Evolutionary conservation across 2,329 filamentous ascomycete species (phyloP).

Genomic region (Didymella segeticola): DNA sequence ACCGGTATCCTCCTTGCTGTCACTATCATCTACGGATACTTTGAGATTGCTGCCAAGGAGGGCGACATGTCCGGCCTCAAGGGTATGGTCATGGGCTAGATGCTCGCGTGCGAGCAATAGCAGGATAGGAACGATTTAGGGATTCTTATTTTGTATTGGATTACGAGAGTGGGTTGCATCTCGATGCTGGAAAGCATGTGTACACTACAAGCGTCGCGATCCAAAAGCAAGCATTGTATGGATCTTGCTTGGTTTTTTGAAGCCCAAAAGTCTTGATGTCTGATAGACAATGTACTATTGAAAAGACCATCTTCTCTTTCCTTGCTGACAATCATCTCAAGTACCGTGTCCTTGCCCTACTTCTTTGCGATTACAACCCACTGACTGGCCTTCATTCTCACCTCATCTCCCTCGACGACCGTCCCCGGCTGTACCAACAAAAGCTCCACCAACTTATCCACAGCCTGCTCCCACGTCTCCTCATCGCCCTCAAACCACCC

Average conservation of each 20-base stretch:
- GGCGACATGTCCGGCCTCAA: conserved; percentile 85
- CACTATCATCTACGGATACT: conserved; percentile 99
- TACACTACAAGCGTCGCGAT: conserved; percentile 20
- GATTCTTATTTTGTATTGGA: conserved; percentile 17
- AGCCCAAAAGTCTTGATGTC: conserved; percentile 18
- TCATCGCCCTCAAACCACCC: conserved; percentile 36
- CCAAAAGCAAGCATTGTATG: conserved; percentile 16
- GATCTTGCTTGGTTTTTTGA: conserved; percentile 7
- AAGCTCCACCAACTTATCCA: conserved; percentile 29
- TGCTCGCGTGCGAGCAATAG: conserved; percentile 2
- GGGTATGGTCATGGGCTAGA: conserved; percentile 66
- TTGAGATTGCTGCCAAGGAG: conserved; percentile 98
- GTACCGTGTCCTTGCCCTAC: neutral
- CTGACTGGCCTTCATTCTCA: conserved; percentile 39
- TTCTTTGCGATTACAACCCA: conserved; percentile 40
- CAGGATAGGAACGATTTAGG: neutral
- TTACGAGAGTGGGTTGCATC: conserved; percentile 11
- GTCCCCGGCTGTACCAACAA: conserved; percentile 28
- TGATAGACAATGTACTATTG: conserved; percentile 20
- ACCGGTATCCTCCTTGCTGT: conserved; percentile 98
- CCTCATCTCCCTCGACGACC: conserved; percentile 29
- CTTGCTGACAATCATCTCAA: neutral
- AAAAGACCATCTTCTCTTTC: neutral
- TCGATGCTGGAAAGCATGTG: conserved; percentile 20
- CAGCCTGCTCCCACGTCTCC: conserved; percentile 39